phyloP scores from a whole-genome alignment of 768 basidiomycete genomes.

The Tephrocybe rancida region DNA sequence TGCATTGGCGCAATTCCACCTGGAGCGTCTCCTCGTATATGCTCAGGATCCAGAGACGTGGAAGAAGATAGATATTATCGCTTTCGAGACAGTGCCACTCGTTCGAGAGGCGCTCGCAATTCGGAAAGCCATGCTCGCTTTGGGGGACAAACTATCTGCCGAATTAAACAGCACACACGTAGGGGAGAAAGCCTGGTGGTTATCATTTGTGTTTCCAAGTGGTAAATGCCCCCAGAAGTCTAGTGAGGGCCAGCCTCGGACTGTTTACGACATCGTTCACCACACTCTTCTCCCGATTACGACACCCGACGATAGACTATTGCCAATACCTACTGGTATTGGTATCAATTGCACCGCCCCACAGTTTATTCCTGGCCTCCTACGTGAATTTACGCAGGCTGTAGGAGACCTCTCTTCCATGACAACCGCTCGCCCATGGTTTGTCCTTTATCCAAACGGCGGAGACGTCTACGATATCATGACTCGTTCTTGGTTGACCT shows the following conservation, averaged over 20 bases:
- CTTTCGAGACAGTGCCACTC: conserved; percentile 81
- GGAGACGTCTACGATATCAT: conserved; percentile 55
- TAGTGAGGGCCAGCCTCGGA: conserved; percentile 22
- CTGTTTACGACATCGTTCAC: conserved; percentile 43
- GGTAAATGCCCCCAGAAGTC: conserved; percentile 45
- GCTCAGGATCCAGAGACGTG: conserved; percentile 51
- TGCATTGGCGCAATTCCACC: conserved; percentile 64
- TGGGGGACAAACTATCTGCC: conserved; percentile 27
- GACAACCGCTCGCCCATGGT: conserved; percentile 39
- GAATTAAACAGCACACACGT: not conserved
- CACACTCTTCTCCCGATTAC: conserved; percentile 33
- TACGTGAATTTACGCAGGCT: conserved; percentile 36
- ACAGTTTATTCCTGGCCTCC: conserved; percentile 41
- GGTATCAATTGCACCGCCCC: conserved; percentile 77
- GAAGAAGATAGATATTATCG: conserved; percentile 60
- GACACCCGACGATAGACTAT: not conserved
- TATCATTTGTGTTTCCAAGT: conserved; percentile 62
- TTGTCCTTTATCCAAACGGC: conserved; percentile 77
- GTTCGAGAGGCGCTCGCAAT: conserved; percentile 67
- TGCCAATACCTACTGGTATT: conserved; percentile 50
- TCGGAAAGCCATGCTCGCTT: conserved; percentile 52
- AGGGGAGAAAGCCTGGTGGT: conserved; percentile 70
- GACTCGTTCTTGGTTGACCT: conserved; percentile 44
- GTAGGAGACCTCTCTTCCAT: conserved; percentile 11
- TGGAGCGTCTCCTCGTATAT: conserved; percentile 59